phyloP scores from a whole-genome alignment of 345 rosid genomes.

The Salix caprea region DNA sequence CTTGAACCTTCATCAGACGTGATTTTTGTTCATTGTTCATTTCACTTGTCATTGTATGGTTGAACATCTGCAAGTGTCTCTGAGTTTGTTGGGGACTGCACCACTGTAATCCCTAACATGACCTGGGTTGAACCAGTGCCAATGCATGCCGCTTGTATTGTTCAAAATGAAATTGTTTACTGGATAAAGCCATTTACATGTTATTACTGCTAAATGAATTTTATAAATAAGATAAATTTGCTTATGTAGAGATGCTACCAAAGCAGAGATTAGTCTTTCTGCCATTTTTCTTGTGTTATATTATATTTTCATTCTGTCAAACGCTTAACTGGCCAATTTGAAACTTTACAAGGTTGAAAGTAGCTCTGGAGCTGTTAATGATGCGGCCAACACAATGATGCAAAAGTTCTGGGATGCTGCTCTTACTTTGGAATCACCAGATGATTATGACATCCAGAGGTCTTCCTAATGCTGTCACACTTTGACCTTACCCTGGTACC shows the following conservation, averaged over 20 bases:
- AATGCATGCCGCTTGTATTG: background rate
- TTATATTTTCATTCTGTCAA: background rate
- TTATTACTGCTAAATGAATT: background rate
- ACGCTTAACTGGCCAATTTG: conserved; percentile 1
- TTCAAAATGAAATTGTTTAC: background rate
- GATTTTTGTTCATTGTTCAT: background rate
- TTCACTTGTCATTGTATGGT: background rate
- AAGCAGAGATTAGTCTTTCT: background rate
- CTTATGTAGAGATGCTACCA: background rate
- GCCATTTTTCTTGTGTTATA: background rate
- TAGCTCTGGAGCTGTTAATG: conserved; percentile 84
- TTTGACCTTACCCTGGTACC: background rate
- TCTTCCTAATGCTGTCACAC: conserved; percentile 20
- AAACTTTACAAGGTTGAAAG: conserved; percentile 59
- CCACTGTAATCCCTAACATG: background rate
- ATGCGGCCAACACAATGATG: conserved; percentile 92
- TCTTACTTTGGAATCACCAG: conserved; percentile 83
- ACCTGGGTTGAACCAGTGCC: background rate
- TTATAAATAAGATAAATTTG: background rate
- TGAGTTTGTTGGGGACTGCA: background rate
- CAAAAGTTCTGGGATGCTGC: conserved; percentile 99
- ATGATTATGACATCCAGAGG: conserved; percentile 92
- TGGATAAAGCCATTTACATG: background rate
- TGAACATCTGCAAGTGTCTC: background rate
- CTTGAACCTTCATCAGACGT: background rate